Evolutionary conservation across 768 basidiomycete species (phyloP).

Genomic region (Mycena amicta): DNA sequence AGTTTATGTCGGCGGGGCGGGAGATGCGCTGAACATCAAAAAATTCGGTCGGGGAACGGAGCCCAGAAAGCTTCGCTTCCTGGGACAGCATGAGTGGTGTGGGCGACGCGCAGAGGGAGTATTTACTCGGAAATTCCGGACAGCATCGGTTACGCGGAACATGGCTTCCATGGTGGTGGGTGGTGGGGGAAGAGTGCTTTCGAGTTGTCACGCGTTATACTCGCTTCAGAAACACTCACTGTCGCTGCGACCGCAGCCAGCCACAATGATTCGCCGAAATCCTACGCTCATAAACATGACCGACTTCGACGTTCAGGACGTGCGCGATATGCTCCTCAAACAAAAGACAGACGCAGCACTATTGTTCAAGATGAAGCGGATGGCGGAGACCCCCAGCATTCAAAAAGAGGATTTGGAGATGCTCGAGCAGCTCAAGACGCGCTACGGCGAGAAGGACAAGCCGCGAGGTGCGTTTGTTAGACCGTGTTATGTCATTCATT

Average conservation of each 20-base stretch:
- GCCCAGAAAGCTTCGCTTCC: constrained; percentile 79
- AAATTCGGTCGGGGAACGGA: constrained; percentile 76
- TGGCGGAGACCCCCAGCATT: constrained; percentile 44
- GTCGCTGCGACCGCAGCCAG: constrained; percentile 17
- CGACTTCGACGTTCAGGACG: constrained; percentile 78
- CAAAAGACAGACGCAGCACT: constrained; percentile 46
- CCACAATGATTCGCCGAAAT: constrained; percentile 69
- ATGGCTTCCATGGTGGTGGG: constrained; percentile 60
- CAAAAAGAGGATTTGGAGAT: constrained; percentile 34
- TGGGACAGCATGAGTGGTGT: constrained; percentile 28
- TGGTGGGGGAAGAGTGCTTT: constrained; percentile 10
- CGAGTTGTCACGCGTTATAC: constrained; percentile 12
- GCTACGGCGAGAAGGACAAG: constrained; percentile 30
- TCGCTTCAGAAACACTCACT: constrained; percentile 22
- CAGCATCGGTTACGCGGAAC: constrained; percentile 64
- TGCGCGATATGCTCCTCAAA: constrained; percentile 60
- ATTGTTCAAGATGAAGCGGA: constrained; percentile 46
- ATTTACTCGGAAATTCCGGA: constrained; percentile 72
- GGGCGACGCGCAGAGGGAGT: background rate
- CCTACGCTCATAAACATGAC: constrained; percentile 79
- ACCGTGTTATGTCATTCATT: too few relatives aligned
- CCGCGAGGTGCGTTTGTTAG: constrained; percentile 19
- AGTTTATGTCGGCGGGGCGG: constrained; percentile 79
- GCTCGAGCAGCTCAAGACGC: constrained; percentile 33
- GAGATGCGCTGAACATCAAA: constrained; percentile 85